phyloP scores from a whole-genome alignment of 371 early-diverging fungal genomes.

The Mortierella sp. region DNA sequence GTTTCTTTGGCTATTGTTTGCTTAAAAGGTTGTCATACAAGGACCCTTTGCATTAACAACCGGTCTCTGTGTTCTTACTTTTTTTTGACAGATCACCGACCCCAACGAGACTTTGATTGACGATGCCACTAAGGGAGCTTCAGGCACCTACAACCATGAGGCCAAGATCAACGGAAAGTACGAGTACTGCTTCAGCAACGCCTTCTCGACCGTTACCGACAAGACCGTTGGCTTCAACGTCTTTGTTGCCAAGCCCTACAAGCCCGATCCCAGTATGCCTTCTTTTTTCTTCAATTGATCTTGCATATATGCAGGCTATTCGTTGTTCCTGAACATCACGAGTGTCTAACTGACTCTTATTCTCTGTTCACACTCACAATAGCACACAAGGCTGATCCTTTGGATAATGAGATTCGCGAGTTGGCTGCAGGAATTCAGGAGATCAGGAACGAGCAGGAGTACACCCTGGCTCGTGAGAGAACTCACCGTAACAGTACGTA shows the following conservation, averaged over 20 bases:
- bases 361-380: background rate
- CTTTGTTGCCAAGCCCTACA: constrained; percentile 43
- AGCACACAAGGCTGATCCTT: constrained; percentile 68
- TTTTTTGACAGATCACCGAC: constrained; percentile 65
- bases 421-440: constrained; percentile 75
- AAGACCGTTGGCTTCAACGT: constrained; percentile 72
- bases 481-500: constrained; percentile 80
- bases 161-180: constrained; percentile 72
- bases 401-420: constrained; percentile 77
- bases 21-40: background rate
- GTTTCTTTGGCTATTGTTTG: background rate
- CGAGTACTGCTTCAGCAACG: constrained; percentile 86
- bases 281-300: background rate
- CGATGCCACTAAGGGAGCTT: constrained; percentile 62
- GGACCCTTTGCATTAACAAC: background rate
- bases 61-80: background rate
- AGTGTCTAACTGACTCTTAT: background rate
- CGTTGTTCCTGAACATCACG: background rate
- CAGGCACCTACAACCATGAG: constrained; percentile 67
- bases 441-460: constrained; percentile 83
- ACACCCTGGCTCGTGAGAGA: constrained; percentile 78
- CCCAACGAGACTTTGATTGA: constrained; percentile 66
- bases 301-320: no score
- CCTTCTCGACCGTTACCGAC: constrained; percentile 64
- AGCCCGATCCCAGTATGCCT: constrained; percentile 33